These are phyloP conservation scores for Wallacemonas sp. DNA, from an alignment of 208 protist species.

Conservation along the genomic window DNA sequence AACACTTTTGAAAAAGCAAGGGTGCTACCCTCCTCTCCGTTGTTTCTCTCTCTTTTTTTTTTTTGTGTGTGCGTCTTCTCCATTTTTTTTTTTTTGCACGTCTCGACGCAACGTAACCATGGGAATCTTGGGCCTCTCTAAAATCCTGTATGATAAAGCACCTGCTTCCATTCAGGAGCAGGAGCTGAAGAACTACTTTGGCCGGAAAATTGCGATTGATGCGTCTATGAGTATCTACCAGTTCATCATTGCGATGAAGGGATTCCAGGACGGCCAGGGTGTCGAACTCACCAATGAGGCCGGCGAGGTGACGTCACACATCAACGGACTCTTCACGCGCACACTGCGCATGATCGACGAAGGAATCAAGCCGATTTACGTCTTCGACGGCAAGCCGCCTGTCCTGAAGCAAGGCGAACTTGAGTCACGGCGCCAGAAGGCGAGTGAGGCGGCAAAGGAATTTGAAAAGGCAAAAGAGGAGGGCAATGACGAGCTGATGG, in stretches of 20 bases:
- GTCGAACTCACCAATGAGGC: conserved; percentile 95
- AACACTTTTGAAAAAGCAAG: too few species aligned
- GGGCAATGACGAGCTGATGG: conserved; percentile 90
- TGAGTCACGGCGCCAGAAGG: conserved; percentile 88
- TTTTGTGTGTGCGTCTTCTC: too few species aligned
- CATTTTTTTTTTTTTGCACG: too few species aligned
- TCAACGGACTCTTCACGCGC: conserved; percentile 97
- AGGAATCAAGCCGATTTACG: conserved; percentile 98
- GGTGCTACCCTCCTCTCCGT: too few species aligned
- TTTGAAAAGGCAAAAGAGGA: conserved; percentile 91
- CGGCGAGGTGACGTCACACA: conserved; percentile 97
- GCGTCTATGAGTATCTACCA: conserved; percentile 99
- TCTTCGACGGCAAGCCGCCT: conserved; percentile 99
- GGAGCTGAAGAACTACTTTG: conserved; percentile 97
- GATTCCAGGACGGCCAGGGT: conserved; percentile 84
- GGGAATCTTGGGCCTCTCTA: conserved; percentile 97
- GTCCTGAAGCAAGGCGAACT: conserved; percentile 96
- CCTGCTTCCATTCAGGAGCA: conserved; percentile 90
- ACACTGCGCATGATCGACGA: conserved; percentile 98
- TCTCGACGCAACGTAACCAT: too few species aligned
- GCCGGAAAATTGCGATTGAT: conserved; percentile 99
- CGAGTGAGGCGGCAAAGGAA: conserved; percentile 91
- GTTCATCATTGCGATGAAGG: conserved; percentile 97
- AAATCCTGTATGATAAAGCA: conserved; percentile 95
- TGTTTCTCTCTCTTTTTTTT: too few species aligned